A percentile compares a stretch with the other conserved stretches of the same genome.
Evolutionary conservation across 176 grass and related monocot genomes (phyloP).

Genomic region (Thalia dealbata): DNA sequence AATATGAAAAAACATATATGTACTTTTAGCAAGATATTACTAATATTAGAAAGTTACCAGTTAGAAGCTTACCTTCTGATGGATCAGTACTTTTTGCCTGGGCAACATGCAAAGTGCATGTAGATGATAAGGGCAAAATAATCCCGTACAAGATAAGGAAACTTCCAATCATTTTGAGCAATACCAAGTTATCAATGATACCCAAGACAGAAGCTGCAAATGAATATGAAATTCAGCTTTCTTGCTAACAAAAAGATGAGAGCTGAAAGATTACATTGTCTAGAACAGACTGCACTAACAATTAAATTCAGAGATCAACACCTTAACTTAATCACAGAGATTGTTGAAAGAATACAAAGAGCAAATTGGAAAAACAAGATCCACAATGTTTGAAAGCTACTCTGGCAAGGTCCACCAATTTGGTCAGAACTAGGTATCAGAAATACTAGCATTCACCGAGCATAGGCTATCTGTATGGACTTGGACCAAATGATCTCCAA

Average conservation of each 20-base stretch:
- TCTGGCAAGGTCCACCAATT: not conserved
- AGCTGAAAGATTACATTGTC: not conserved
- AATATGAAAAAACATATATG: not conserved
- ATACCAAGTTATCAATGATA: not conserved
- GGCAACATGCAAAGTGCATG: slow-evolving; percentile 21
- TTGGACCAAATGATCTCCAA: not conserved
- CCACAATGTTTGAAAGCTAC: not conserved
- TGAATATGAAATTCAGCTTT: not conserved
- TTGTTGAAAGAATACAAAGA: not conserved
- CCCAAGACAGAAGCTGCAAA: not conserved
- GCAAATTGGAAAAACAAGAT: not conserved
- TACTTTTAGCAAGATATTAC: not conserved
- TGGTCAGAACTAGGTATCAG: not conserved
- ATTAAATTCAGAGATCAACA: not conserved
- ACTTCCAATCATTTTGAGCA: slow-evolving; percentile 3
- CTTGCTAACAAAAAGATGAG: not conserved
- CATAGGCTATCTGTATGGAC: not conserved
- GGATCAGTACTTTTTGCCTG: slow-evolving; percentile 51
- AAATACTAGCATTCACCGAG: not conserved
- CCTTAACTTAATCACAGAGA: not conserved
- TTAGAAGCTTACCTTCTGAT: slow-evolving; percentile 45
- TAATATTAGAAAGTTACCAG: not conserved
- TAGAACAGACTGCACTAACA: not conserved
- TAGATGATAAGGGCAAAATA: slow-evolving; percentile 38
- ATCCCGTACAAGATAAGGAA: slow-evolving; percentile 6